Conservation (phyloP, 164 flowering plant genomes). For the Kalanchoe fedtschenkoi region DNA sequence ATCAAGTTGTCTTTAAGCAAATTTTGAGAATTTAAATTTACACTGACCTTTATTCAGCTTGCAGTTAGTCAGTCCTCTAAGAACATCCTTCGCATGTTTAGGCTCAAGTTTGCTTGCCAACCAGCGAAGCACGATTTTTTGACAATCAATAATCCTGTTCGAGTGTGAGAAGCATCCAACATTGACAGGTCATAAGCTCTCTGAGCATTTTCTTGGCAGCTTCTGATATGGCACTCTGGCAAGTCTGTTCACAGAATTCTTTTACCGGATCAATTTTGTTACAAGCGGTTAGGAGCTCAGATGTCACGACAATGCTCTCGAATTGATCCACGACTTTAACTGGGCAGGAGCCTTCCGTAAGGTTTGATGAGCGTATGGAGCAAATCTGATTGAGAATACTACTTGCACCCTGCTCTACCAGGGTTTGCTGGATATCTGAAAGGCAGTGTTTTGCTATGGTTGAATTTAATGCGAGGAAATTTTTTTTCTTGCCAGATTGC, state of each 20-base stretch:
- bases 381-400: constrained; percentile 47
- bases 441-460: constrained; percentile 61
- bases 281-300: constrained; percentile 63
- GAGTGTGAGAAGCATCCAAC: constrained; percentile 23
- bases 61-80: constrained; percentile 81
- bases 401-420: constrained; percentile 63
- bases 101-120: constrained; percentile 66
- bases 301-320: constrained; percentile 56
- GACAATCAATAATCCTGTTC: constrained; percentile 52
- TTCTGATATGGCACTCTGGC: constrained; percentile 74
- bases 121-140: constrained; percentile 69
- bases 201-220: constrained; percentile 54
- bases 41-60: constrained; percentile 80
- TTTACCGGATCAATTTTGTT: constrained; percentile 65
- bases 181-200: constrained; percentile 36
- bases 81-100: constrained; percentile 53
- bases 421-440: constrained; percentile 66
- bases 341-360: constrained; percentile 80
- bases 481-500: constrained; percentile 53
- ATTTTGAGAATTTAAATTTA: too few species aligned
- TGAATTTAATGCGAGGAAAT: constrained; percentile 56
- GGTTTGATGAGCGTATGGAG: constrained; percentile 52
- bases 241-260: constrained; percentile 72
- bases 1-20: too few species aligned
- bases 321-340: constrained; percentile 56